A percentile compares a stretch with the other conserved stretches of the same genome.
phyloP scores from a whole-genome alignment of 352 stramenopile genomes.

The Pythium dissotocum region DNA sequence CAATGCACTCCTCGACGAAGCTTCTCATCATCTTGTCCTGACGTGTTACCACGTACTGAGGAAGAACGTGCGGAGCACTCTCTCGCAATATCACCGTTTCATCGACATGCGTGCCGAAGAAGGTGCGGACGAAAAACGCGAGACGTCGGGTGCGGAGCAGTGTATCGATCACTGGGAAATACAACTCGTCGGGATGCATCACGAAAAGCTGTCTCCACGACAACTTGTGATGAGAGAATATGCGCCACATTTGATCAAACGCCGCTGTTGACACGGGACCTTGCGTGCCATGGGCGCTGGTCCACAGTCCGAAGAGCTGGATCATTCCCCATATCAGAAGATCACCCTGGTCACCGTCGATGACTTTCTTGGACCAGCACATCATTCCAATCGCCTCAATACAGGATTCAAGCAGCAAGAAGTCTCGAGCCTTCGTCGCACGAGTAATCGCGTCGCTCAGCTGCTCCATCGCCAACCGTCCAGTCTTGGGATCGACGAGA shows the following conservation, averaged over 20 bases:
- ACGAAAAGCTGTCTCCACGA: constrained; percentile 35
- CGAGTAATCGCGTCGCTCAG: constrained; percentile 11
- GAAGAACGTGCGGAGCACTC: constrained; percentile 35
- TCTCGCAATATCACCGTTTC: constrained; percentile 30
- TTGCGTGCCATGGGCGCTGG: constrained; percentile 21
- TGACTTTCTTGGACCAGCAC: constrained; percentile 15
- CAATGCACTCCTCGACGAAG: constrained; percentile 31
- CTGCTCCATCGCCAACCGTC: constrained; percentile 1
- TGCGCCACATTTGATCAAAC: constrained; percentile 33
- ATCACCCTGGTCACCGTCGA: constrained; percentile 5
- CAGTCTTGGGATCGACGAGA: constrained; percentile 3
- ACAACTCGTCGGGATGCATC: constrained; percentile 34
- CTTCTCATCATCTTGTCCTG: constrained; percentile 30
- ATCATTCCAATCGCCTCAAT: constrained; percentile 33
- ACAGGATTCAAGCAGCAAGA: constrained; percentile 26
- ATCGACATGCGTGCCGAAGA: constrained; percentile 32
- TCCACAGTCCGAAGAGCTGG: constrained; percentile 37
- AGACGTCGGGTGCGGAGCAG: constrained; percentile 28
- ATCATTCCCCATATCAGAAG: constrained; percentile 38
- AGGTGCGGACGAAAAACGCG: constrained; percentile 30
- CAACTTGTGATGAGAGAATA: constrained; percentile 25
- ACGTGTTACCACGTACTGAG: constrained; percentile 33
- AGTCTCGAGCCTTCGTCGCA: constrained; percentile 24
- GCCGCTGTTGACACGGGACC: constrained; percentile 23
- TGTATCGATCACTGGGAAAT: constrained; percentile 36